These are phyloP conservation scores for Laguncularia racemosa DNA, from an alignment of 345 rosid species.

Conservation along the genomic window DNA sequence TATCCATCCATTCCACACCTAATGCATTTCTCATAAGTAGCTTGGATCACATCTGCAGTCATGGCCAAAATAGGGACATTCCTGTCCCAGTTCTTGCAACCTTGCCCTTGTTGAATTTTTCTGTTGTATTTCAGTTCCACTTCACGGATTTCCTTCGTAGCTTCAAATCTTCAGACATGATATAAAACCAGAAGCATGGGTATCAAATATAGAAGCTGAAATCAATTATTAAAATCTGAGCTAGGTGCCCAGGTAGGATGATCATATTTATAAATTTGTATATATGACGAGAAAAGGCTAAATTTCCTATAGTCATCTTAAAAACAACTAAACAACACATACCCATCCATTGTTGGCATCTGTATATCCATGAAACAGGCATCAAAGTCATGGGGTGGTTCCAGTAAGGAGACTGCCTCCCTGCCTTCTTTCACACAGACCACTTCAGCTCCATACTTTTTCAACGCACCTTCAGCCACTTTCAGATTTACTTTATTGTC, in stretches of 20 bases:
- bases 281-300: background rate
- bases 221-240: background rate
- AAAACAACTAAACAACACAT: constrained; percentile 14
- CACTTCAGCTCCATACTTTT: constrained; percentile 90
- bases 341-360: constrained; percentile 99
- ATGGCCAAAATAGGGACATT: constrained; percentile 76
- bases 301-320: background rate
- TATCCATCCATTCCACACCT: constrained; percentile 80
- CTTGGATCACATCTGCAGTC: constrained; percentile 97
- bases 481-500: constrained; percentile 81
- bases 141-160: constrained; percentile 63
- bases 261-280: background rate
- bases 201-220: background rate
- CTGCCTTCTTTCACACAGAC: constrained; percentile 60
- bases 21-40: constrained; percentile 65
- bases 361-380: constrained; percentile 99
- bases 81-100: constrained; percentile 40
- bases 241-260: background rate
- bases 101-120: constrained; percentile 26
- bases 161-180: constrained; percentile 51
- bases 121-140: constrained; percentile 38
- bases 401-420: constrained; percentile 51
- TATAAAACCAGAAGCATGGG: background rate
- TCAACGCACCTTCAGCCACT: constrained; percentile 92
- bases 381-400: constrained; percentile 75